These are phyloP conservation scores for Trichoderma asperelloides DNA, from an alignment of 495 filamentous ascomycete genomes.

Conservation along the genomic window DNA sequence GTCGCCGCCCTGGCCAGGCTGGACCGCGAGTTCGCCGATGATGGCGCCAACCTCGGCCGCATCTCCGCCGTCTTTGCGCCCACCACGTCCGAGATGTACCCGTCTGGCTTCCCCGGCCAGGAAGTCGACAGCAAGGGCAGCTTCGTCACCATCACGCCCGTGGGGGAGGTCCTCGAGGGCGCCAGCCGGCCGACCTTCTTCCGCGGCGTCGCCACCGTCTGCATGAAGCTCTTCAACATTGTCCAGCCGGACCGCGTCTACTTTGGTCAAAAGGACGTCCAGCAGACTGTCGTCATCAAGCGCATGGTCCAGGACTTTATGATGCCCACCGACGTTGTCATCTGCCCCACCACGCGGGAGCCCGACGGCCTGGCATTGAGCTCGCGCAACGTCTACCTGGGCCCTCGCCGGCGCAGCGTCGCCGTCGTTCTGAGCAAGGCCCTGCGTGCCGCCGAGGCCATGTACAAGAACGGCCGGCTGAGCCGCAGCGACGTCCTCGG, in stretches of 20 bases:
- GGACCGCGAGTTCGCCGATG: constrained; percentile 59
- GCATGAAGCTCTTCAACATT: constrained; percentile 95
- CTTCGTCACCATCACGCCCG: constrained; percentile 87
- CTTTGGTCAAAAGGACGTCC: constrained; percentile 96
- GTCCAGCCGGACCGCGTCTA: constrained; percentile 81
- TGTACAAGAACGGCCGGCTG: constrained; percentile 49
- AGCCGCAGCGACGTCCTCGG: constrained; percentile 57
- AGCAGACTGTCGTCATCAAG: constrained; percentile 86
- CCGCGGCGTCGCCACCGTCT: constrained; percentile 89
- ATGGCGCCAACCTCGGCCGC: constrained; percentile 47
- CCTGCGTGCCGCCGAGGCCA: constrained; percentile 58
- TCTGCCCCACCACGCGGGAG: constrained; percentile 70
- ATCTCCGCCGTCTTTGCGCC: constrained; percentile 82
- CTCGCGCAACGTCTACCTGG: constrained; percentile 89
- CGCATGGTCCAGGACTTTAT: constrained; percentile 84
- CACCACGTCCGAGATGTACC: constrained; percentile 78
- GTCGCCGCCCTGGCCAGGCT: constrained; percentile 53
- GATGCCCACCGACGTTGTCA: constrained; percentile 63
- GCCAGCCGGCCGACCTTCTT: constrained; percentile 89
- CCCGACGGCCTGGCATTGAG: constrained; percentile 85
- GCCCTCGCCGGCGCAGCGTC: constrained; percentile 56
- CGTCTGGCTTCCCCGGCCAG: constrained; percentile 71
- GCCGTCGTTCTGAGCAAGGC: constrained; percentile 63
- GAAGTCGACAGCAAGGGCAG: constrained; percentile 68
- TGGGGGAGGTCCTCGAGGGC: constrained; percentile 74